These are phyloP conservation scores for Funneliformis mosseae DNA, from an alignment of 192 early-diverging fungal species.

Conservation along the genomic window DNA sequence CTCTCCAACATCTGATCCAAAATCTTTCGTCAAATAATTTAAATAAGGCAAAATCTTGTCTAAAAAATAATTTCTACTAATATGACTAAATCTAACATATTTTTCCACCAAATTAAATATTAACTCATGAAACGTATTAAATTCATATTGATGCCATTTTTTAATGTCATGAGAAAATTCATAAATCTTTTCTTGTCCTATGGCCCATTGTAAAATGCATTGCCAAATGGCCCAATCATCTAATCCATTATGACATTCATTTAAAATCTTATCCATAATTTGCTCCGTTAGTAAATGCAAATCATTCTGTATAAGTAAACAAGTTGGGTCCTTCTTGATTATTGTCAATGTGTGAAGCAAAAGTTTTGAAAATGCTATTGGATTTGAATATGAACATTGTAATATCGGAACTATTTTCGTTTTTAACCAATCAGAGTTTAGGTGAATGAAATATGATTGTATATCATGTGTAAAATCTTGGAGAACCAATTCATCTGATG, in stretches of 20 bases:
- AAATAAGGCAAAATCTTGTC: slow-evolving; percentile 12
- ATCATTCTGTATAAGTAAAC: slow-evolving; percentile 3
- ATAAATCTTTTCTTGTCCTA: not conserved
- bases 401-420: not conserved
- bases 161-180: not conserved
- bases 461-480: not conserved
- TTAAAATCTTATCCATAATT: not conserved
- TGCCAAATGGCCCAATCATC: slow-evolving; percentile 7
- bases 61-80: slow-evolving; percentile 2
- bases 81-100: slow-evolving; percentile 16
- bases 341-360: not conserved
- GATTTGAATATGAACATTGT: not conserved
- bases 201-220: slow-evolving; percentile 3
- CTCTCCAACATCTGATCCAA: not conserved
- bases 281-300: not conserved
- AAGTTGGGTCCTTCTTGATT: not conserved
- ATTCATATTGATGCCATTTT: not conserved
- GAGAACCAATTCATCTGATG: slow-evolving; percentile 3
- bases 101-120: not conserved
- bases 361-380: not conserved
- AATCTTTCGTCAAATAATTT: not conserved
- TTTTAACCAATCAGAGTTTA: not conserved
- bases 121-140: not conserved
- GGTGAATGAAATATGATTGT: slow-evolving; percentile 6
- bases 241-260: not conserved